A percentile compares a stretch with the other conserved stretches of the same genome.
These are phyloP conservation scores for Phytophthora hybrid DNA, from an alignment of 352 stramenopile species.

Conservation along the genomic window DNA sequence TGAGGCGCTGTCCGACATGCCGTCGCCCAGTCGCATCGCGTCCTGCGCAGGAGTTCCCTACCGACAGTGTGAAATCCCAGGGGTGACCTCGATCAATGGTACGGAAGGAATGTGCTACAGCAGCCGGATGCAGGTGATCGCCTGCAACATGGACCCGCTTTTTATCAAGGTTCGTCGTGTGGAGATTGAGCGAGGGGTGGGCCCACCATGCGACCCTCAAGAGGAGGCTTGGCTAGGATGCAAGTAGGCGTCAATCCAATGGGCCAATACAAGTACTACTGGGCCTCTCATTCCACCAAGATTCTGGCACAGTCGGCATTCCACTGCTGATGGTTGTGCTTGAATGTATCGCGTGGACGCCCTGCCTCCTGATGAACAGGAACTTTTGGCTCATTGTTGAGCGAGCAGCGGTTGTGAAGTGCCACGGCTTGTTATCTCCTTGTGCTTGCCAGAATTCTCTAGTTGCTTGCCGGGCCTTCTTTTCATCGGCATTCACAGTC, in stretches of 20 bases:
- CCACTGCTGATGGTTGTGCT: conserved; percentile 12
- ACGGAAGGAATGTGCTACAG: conserved; percentile 36
- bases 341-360: conserved; percentile 35
- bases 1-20: conserved; percentile 18
- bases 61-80: conserved; percentile 31
- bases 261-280: neutral
- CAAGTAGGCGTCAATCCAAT: conserved; percentile 6
- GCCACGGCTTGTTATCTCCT: conserved; percentile 12
- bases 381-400: conserved; percentile 43
- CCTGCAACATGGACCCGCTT: conserved; percentile 28
- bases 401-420: conserved; percentile 1
- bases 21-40: conserved; percentile 8
- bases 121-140: conserved; percentile 37
- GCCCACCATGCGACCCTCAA: conserved; percentile 3
- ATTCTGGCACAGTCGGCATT: conserved; percentile 18
- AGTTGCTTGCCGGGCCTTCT: neutral
- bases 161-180: conserved; percentile 22
- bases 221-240: conserved; percentile 38
- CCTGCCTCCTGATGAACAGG: conserved; percentile 42
- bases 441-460: conserved; percentile 17
- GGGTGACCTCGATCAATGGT: conserved; percentile 13
- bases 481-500: neutral
- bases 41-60: conserved; percentile 26
- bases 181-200: conserved; percentile 26
- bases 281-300: conserved; percentile 13